Conservation (phyloP, 192 early-diverging fungal species). For the Backusella circina region DNA sequence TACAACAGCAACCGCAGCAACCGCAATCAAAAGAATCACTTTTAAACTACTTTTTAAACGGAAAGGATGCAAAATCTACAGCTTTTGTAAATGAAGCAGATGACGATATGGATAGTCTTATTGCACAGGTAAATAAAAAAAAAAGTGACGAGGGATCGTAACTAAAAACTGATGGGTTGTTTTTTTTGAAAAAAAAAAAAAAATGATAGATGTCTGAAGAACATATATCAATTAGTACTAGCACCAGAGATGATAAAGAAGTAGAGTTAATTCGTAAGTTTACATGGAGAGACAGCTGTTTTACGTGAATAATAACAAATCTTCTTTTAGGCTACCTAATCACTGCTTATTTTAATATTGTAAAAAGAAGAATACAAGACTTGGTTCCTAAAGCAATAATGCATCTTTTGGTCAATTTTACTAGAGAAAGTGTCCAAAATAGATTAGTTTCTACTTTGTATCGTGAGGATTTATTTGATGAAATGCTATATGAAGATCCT, state of each 20-base stretch:
- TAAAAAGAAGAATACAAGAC: constrained; percentile 72
- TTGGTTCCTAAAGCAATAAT: constrained; percentile 77
- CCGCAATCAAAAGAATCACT: constrained; percentile 37
- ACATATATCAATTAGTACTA: constrained; percentile 28
- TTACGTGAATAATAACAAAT: not conserved
- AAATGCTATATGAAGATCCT: constrained; percentile 68
- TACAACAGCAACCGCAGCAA: not conserved
- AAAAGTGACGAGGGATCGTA: not conserved
- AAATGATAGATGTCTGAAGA: not conserved
- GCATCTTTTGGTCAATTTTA: constrained; percentile 72
- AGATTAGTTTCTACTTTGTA: constrained; percentile 68
- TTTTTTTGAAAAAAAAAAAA: too few species aligned
- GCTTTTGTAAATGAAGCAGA: constrained; percentile 32
- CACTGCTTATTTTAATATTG: constrained; percentile 70
- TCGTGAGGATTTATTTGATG: constrained; percentile 61
- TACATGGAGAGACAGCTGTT: not conserved
- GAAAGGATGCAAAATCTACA: constrained; percentile 14
- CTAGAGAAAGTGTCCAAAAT: constrained; percentile 68
- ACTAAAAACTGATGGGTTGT: too few species aligned
- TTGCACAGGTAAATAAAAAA: not conserved
- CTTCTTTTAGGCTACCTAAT: constrained; percentile 52
- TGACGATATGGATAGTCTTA: constrained; percentile 36
- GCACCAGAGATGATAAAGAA: constrained; percentile 65
- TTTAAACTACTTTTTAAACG: constrained; percentile 48
- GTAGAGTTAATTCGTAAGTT: constrained; percentile 64